phyloP scores from a whole-genome alignment of 148 eudicot genomes.

The Chenopodium suecicum region DNA sequence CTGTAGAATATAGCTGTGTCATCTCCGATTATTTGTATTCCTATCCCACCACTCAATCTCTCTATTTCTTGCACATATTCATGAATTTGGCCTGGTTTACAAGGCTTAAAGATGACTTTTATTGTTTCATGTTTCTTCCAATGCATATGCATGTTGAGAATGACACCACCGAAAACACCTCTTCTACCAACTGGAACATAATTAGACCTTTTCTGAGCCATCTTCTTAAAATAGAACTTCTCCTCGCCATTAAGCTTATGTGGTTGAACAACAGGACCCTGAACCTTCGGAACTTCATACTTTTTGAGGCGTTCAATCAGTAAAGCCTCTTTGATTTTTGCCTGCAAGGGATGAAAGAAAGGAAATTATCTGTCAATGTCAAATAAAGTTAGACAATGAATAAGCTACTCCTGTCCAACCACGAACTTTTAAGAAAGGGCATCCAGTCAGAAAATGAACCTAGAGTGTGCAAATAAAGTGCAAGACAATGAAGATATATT shows the following conservation, averaged over 20 bases:
- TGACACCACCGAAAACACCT: conserved; percentile 93
- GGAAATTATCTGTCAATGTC: background rate
- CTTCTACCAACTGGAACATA: conserved; percentile 92
- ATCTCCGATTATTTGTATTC: conserved; percentile 83
- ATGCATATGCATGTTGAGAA: conserved; percentile 96
- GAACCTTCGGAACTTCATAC: conserved; percentile 73
- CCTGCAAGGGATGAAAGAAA: conserved; percentile 42
- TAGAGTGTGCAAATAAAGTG: no score
- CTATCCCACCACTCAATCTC: conserved; percentile 85
- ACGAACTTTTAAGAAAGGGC: background rate
- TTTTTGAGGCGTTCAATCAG: conserved; percentile 76
- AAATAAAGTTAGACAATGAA: background rate
- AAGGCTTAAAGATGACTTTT: conserved; percentile 89
- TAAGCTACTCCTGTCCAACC: background rate
- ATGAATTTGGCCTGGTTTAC: conserved; percentile 86
- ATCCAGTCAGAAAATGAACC: background rate
- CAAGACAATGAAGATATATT: no score
- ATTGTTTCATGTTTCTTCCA: conserved; percentile 99
- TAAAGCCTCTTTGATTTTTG: conserved; percentile 73
- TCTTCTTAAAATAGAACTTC: conserved; percentile 79
- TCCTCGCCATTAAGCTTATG: conserved; percentile 80
- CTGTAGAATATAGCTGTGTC: conserved; percentile 83
- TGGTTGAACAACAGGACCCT: conserved; percentile 78
- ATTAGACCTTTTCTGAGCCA: conserved; percentile 89
- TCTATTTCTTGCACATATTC: conserved; percentile 81